Evolutionary conservation across 2,329 filamentous ascomycete species (phyloP), one percentile per base, ranked within the genome.

Genomic region (Fusarium ramigenum): DNA sequence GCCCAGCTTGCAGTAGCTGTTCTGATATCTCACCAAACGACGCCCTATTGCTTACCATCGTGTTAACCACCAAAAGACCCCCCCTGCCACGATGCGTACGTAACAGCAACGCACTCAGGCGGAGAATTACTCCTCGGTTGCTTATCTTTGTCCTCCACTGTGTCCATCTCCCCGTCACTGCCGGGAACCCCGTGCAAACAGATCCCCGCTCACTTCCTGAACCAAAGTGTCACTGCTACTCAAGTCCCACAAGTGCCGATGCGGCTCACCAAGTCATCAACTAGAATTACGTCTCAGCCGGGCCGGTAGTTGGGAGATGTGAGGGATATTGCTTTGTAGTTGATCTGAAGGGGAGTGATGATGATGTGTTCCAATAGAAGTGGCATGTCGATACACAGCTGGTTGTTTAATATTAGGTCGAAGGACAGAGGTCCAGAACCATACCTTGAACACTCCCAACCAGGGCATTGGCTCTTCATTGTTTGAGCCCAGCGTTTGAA

Each of bases 81-180:
- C 28, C 56, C 56, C 66, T 65, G 49, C 37, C 40, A 25, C 47
- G 54, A 37, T 60, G 61, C 44, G 62, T 73, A 73, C 70, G 70
- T 74, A 73, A 73, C 46, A 50, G 52, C 50, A 67, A 73, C 63
- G 70, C 62, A 71, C 37, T 59, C 25, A 42, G 59, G 70, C 65
- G 69, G 69, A 73, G 70, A 59, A 46, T 12, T 43, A 43, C 40
- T 57, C 59, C 58, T 64, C 58, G 44, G 32, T 64, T 60, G 40
- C 57, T 62, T 68, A 57, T 66, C 59, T 63, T 50, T 15, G 34
- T 28, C 59, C 62, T 60, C 58, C 56, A 61, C 50, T 23, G 39
- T 58, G 52, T 54, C 34, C 46, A 52, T 57, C 40, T 61, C 30
- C 34, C 37, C 44, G 36, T 58, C 36, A 70, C 57, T 73, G 66